Evolutionary conservation across 257 asterid species (phyloP), one percentile per base, ranked within the genome.

Genomic region (Solanum sitiens): DNA sequence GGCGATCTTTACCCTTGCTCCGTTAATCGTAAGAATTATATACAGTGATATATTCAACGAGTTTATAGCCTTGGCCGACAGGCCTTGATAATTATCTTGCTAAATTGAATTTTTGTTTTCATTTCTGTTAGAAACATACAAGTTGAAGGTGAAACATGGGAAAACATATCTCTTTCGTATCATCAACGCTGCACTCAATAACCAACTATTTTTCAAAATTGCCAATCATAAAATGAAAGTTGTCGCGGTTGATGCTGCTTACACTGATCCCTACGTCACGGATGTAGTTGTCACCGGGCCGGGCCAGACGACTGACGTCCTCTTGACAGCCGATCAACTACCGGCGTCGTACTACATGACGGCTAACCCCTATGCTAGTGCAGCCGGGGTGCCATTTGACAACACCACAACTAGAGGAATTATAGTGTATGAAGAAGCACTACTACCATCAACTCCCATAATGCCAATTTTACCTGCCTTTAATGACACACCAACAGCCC

Each of bases 1-100:
- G 87, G 87, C 16, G 56, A 72, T 32, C 87, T 86, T 59, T 86
- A 86, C 70, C 79, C 65, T 33, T 86, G 87, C 87, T 63, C 61
- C 3, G 9, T 21, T 37, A 67, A 70, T 50, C 45, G 86, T 82
- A 14, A 82, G 86, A 76, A 40, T 11, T 76, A 37, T 21, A 76
- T 8, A 13, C 1, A 87, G 83, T 87, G 83, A 87, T 83, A 8
- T 87, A 83, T 87, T 87, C 68, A 87, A 70, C 84, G 68, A 87
- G 89, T 71, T 21, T 87, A 87, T 83, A 88, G 90, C 82, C 90
- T 84, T 88, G 82, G 61, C 82, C 87, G 86, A 73, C 79, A 84
- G 86, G 86, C 72, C 72, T 39, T 56, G 42, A 77, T 87, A 63
- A 42, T 47, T 30, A 0, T 47, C 68, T 9, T 50, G 68, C 32